A percentile compares a stretch with the other conserved stretches of the same genome.
Conservation (phyloP, 371 early-diverging fungal genomes). For the Lichtheimia hyalospora region DNA sequence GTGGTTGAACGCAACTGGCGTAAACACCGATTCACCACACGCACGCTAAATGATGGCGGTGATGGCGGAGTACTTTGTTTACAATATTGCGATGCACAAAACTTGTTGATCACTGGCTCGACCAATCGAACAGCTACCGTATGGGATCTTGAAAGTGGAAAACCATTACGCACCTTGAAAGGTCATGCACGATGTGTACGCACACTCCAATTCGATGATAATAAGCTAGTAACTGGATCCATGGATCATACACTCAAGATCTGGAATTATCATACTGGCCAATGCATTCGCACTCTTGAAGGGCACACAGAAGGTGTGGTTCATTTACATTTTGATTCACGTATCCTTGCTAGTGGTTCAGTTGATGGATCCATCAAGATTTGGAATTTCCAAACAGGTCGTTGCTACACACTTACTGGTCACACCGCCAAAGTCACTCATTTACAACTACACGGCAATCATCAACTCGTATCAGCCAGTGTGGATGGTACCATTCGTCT, state of each 20-base stretch:
- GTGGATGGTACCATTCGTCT: conserved; percentile 83
- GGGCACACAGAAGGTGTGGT: conserved; percentile 86
- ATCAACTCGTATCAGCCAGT: conserved; percentile 79
- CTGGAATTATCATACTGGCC: conserved; percentile 94
- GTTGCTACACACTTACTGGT: conserved; percentile 73
- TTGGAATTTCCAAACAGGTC: conserved; percentile 87
- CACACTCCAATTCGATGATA: conserved; percentile 83
- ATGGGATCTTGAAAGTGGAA: conserved; percentile 83
- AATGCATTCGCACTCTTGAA: conserved; percentile 81
- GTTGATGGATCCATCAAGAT: conserved; percentile 87
- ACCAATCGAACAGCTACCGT: conserved; percentile 79
- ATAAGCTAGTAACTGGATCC: conserved; percentile 85
- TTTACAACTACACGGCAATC: conserved; percentile 70
- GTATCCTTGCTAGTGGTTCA: conserved; percentile 83
- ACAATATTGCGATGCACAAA: conserved; percentile 76
- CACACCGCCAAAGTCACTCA: conserved; percentile 55
- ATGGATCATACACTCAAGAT: conserved; percentile 93
- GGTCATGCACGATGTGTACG: conserved; percentile 90
- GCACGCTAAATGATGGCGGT: conserved; percentile 38
- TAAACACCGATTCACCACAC: conserved; percentile 55
- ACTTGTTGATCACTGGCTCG: conserved; percentile 79
- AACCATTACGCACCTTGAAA: conserved; percentile 64
- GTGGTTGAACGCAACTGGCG: conserved; percentile 86
- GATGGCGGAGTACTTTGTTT: conserved; percentile 76
- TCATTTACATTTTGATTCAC: conserved; percentile 83